Evolutionary conservation across 176 grass and related monocot genomes (phyloP).

Genomic region (Pontederia crassipes): DNA sequence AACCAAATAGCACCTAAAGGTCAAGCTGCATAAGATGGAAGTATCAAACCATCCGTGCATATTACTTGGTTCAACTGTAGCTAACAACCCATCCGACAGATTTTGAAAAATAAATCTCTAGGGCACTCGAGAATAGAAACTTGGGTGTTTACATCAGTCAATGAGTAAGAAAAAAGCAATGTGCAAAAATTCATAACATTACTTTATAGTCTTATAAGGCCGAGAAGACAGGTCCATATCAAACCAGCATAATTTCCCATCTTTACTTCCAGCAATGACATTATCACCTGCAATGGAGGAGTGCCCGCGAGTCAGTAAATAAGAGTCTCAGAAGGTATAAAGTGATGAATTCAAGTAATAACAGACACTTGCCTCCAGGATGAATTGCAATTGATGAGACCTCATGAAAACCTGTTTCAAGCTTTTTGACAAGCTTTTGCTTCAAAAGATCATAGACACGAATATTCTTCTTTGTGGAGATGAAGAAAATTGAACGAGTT

Average conservation of each 20-base stretch:
- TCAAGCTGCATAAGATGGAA: too few species aligned
- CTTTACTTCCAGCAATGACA: conserved; percentile 89
- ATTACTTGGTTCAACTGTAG: too few species aligned
- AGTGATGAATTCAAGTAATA: conserved; percentile 3
- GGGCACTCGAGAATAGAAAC: too few species aligned
- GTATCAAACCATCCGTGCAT: too few species aligned
- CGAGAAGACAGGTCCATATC: conserved; percentile 78
- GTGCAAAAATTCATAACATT: conserved; percentile 7
- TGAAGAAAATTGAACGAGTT: conserved; percentile 74
- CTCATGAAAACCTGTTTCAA: conserved; percentile 76
- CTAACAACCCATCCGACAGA: too few species aligned
- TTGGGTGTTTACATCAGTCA: too few species aligned
- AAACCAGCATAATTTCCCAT: conserved; percentile 97
- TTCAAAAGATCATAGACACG: conserved; percentile 90
- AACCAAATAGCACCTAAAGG: too few species aligned
- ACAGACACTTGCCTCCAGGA: conserved; percentile 55
- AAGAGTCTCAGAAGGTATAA: not conserved
- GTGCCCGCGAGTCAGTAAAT: not conserved
- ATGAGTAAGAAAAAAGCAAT: not conserved
- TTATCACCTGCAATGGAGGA: conserved; percentile 65
- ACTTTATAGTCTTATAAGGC: conserved; percentile 85
- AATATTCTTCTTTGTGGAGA: conserved; percentile 93
- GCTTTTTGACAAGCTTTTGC: conserved; percentile 62
- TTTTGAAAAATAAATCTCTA: too few species aligned
- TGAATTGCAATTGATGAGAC: conserved; percentile 84